Percentiles rank a stretch among this genome's conserved stretches.
These are phyloP conservation scores for Luffa aegyptiaca DNA, from an alignment of 306 rosid genomes.

Conservation along the genomic window DNA sequence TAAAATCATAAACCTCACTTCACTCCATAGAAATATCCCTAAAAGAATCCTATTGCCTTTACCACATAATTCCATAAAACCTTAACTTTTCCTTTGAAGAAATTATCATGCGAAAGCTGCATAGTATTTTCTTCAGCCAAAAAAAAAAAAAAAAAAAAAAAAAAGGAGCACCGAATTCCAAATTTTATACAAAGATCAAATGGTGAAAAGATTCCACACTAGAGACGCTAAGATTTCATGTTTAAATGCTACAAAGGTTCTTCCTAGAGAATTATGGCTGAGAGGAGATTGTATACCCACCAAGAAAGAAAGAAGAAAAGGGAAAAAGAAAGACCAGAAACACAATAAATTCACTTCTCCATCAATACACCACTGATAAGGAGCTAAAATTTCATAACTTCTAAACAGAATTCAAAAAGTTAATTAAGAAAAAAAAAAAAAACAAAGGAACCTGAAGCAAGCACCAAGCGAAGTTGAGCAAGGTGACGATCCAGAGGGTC, in stretches of 20 bases:
- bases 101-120: not conserved
- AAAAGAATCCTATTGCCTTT: not conserved
- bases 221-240: not conserved
- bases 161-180: no score
- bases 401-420: no score
- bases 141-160: no score
- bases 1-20: not conserved
- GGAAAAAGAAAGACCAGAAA: not conserved
- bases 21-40: not conserved
- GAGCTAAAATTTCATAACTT: not conserved
- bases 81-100: not conserved
- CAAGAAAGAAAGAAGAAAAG: not conserved
- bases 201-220: not conserved
- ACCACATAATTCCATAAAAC: not conserved
- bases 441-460: constrained; percentile 46
- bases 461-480: constrained; percentile 71
- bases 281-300: not conserved
- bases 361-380: not conserved
- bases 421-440: not conserved
- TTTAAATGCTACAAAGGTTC: not conserved
- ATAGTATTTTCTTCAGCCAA: no score
- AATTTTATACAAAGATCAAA: not conserved
- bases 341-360: not conserved
- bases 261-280: not conserved
- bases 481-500: constrained; percentile 42